Evolutionary conservation across 2,329 filamentous ascomycete species (phyloP).

Genomic region (Gnomoniopsis smithogilvyi): DNA sequence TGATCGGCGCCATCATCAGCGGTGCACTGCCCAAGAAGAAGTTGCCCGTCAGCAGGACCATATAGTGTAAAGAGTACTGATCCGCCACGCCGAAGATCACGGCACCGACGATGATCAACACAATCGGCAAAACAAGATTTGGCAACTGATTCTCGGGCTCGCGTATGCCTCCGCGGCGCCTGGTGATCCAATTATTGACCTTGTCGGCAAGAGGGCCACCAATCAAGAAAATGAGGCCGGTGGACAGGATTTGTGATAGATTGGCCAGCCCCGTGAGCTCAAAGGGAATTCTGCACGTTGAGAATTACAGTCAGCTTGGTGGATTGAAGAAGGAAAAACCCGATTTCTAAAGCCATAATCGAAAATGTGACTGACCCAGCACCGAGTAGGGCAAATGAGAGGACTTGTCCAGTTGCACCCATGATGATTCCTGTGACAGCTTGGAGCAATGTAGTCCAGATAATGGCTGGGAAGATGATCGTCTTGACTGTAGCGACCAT

Average conservation of each 20-base stretch:
- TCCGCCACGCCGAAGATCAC: not conserved
- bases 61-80: conserved; percentile 1
- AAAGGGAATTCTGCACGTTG: not conserved
- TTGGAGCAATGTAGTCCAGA: conserved; percentile 29
- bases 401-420: conserved; percentile 25
- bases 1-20: not conserved
- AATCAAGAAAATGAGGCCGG: not conserved
- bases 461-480: conserved; percentile 28
- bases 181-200: conserved; percentile 2
- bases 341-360: too few species aligned
- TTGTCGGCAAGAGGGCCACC: not conserved
- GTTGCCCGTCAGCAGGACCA: not conserved
- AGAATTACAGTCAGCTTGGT: not conserved
- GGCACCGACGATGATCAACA: not conserved
- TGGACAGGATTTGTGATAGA: not conserved
- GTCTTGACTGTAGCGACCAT: conserved; percentile 28
- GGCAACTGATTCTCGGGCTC: conserved; percentile 1
- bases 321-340: too few species aligned
- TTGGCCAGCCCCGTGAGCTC: not conserved
- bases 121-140: not conserved
- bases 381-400: conserved; percentile 22
- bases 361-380: conserved; percentile 22
- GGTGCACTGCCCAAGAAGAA: not conserved
- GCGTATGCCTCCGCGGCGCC: conserved; percentile 5
- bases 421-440: conserved; percentile 25